A percentile compares a stretch with the other conserved stretches of the same genome.
Evolutionary conservation across 805 yeast species (phyloP).

Genomic region (Candida coleopterorum): DNA sequence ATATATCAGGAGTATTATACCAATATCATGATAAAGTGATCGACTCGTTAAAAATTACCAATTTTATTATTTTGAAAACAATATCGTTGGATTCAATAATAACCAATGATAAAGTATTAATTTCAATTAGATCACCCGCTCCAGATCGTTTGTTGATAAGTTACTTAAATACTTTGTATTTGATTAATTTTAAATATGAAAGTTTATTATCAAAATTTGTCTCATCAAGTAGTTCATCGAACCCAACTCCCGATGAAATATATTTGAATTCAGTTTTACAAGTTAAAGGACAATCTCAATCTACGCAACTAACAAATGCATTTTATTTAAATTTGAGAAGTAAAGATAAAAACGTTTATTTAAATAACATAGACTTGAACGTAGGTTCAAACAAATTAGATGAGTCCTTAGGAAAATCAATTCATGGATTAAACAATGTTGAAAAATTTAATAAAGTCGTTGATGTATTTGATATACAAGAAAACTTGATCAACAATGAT

Average conservation of each 20-base stretch:
- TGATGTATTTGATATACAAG: slow-evolving; percentile 21
- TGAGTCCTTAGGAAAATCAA: slow-evolving; percentile 66
- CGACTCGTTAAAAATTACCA: slow-evolving; percentile 19
- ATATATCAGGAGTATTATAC: slow-evolving; percentile 24
- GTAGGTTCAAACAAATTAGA: slow-evolving; percentile 65
- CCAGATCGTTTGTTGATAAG: slow-evolving; percentile 45
- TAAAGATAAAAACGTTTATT: slow-evolving; percentile 39
- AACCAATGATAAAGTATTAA: slow-evolving; percentile 7
- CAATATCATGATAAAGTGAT: slow-evolving; percentile 18
- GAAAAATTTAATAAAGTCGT: slow-evolving; percentile 4
- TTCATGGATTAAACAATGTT: slow-evolving; percentile 13
- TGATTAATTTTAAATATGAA: slow-evolving; percentile 42
- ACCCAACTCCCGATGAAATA: slow-evolving; percentile 19
- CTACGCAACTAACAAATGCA: slow-evolving; percentile 37
- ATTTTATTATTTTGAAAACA: slow-evolving; percentile 17
- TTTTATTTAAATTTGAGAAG: slow-evolving; percentile 36
- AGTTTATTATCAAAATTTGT: slow-evolving; percentile 30
- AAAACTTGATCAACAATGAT: slow-evolving; percentile 8
- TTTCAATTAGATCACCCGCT: slow-evolving; percentile 37
- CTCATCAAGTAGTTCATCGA: slow-evolving; percentile 14
- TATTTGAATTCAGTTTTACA: slow-evolving; percentile 23
- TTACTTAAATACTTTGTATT: slow-evolving; percentile 32
- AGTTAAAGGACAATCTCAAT: slow-evolving; percentile 42
- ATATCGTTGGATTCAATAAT: slow-evolving; percentile 18
- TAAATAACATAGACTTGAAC: slow-evolving; percentile 46